phyloP scores from a whole-genome alignment of 495 filamentous ascomycete genomes.

The Xylaria longipes region DNA sequence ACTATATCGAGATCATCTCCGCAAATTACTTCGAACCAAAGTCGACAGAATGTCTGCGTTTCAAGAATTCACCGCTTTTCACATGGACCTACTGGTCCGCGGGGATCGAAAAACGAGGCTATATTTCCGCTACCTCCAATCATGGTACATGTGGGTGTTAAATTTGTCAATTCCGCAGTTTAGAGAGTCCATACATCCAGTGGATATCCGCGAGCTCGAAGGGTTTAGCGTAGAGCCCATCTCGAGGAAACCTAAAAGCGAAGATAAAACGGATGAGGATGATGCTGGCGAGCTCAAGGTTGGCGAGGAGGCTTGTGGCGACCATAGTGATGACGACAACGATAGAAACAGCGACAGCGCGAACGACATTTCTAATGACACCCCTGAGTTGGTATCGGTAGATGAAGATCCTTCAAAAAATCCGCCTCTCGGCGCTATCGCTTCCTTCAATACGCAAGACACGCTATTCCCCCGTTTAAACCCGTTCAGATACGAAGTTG shows the following conservation, averaged over 20 bases:
- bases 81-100: not conserved
- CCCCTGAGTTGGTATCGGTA: too few species aligned
- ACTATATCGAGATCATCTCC: not conserved
- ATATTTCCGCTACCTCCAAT: not conserved
- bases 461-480: too few species aligned
- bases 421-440: not conserved
- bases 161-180: not conserved
- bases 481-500: too few species aligned
- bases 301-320: not conserved
- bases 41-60: not conserved
- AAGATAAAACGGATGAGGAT: not conserved
- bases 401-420: too few species aligned
- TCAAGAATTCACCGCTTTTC: not conserved
- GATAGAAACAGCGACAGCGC: not conserved
- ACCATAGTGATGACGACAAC: not conserved
- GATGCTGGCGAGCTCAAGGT: not conserved
- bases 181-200: not conserved
- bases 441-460: not conserved
- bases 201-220: not conserved
- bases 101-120: not conserved
- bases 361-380: too few species aligned
- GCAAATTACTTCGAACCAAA: not conserved
- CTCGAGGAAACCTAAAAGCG: not conserved
- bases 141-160: not conserved
- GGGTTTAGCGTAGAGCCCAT: constrained; percentile 10